These are phyloP conservation scores for Gossypium thurberi DNA, from an alignment of 345 rosid genomes.

Conservation along the genomic window DNA sequence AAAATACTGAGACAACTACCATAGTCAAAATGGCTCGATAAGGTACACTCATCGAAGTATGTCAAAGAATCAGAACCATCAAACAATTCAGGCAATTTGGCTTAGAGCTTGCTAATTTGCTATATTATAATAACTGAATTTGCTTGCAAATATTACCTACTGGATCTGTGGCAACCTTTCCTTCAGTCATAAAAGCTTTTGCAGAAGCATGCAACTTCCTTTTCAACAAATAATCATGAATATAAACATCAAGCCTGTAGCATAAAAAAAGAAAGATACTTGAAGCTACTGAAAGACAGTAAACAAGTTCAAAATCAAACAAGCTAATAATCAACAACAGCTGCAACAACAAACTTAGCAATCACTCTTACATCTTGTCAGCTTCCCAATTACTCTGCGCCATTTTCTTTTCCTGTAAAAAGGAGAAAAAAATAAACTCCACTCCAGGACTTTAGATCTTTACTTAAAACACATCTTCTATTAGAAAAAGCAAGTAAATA, in stretches of 20 bases:
- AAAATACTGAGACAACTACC: not conserved
- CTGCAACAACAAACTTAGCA: not conserved
- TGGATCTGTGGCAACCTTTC: slow-evolving; percentile 73
- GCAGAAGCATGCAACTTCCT: slow-evolving; percentile 64
- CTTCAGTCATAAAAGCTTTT: slow-evolving; percentile 65
- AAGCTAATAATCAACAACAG: not conserved
- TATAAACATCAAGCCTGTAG: slow-evolving; percentile 67
- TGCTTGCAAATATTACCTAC: slow-evolving; percentile 42
- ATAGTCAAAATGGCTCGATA: not conserved
- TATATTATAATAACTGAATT: not conserved
- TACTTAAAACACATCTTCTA: not conserved
- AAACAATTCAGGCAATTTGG: not conserved
- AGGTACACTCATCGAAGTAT: not conserved
- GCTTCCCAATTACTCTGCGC: slow-evolving; percentile 72
- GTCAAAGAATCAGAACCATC: not conserved
- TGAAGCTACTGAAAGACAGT: not conserved
- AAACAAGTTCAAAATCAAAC: not conserved
- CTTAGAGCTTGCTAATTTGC: not conserved
- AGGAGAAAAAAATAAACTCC: not conserved
- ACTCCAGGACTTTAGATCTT: slow-evolving; percentile 14
- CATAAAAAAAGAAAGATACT: not conserved
- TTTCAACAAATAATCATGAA: slow-evolving; percentile 67
- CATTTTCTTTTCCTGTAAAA: slow-evolving; percentile 32
- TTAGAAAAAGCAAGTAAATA: not conserved
- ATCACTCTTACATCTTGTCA: slow-evolving; percentile 48